These are phyloP conservation scores for Grigorovia jiainica DNA, from an alignment of 805 yeast genomes.

Conservation along the genomic window DNA sequence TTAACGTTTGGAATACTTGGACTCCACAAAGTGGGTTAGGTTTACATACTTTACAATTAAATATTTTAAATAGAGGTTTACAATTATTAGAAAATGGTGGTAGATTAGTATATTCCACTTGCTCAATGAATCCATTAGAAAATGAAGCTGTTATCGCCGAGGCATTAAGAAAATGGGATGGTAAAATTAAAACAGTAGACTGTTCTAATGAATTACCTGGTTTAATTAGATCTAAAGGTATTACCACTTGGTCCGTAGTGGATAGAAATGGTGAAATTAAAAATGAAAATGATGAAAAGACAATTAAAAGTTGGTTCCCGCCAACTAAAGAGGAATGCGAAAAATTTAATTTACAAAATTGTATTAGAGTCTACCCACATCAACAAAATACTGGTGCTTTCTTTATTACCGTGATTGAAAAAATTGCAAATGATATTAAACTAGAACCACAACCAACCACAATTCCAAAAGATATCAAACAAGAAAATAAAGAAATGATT, in stretches of 20 bases:
- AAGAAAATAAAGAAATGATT: constrained; percentile 3
- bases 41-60: constrained; percentile 77
- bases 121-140: constrained; percentile 91
- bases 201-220: constrained; percentile 67
- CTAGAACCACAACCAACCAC: constrained; percentile 7
- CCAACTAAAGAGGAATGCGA: constrained; percentile 68
- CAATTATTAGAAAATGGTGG: constrained; percentile 85
- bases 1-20: constrained; percentile 95
- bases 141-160: constrained; percentile 95
- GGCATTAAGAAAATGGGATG: constrained; percentile 73
- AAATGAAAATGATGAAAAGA: constrained; percentile 37
- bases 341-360: constrained; percentile 54
- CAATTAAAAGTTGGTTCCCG: constrained; percentile 58
- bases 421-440: constrained; percentile 22
- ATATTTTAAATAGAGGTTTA: constrained; percentile 82
- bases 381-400: constrained; percentile 98
- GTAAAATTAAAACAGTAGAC: constrained; percentile 58
- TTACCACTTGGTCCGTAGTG: constrained; percentile 73
- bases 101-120: constrained; percentile 89
- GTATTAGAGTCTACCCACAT: constrained; percentile 96
- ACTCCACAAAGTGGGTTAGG: constrained; percentile 81
- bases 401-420: constrained; percentile 87
- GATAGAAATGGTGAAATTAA: constrained; percentile 67
- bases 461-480: no score
- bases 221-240: constrained; percentile 63